Conservation (phyloP, 805 yeast genomes). For the Ogataea methanolica region DNA sequence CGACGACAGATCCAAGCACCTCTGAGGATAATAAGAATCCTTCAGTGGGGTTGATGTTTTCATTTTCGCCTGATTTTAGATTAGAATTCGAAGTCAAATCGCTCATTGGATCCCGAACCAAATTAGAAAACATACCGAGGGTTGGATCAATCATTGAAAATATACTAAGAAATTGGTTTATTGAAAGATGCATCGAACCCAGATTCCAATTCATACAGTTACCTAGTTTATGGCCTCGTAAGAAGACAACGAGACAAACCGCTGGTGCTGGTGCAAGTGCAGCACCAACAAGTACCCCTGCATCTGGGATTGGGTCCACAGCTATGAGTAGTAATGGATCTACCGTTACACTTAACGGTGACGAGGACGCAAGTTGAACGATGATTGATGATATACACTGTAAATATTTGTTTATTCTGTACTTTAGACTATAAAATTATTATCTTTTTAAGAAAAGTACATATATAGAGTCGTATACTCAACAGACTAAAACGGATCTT, state of each 20-base stretch:
- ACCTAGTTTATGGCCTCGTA: constrained; percentile 85
- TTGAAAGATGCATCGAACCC: constrained; percentile 91
- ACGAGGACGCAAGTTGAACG: constrained; percentile 11
- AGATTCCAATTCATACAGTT: constrained; percentile 78
- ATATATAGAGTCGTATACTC: not conserved
- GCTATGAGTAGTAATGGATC: not conserved
- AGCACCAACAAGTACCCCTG: constrained; percentile 2
- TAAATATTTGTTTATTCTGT: no score
- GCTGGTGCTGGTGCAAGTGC: constrained; percentile 2
- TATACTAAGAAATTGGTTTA: constrained; percentile 81
- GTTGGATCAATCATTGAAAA: constrained; percentile 80
- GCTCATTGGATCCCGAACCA: constrained; percentile 86
- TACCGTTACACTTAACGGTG: not conserved
- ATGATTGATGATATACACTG: no score
- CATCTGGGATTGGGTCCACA: not conserved
- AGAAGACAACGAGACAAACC: constrained; percentile 48
- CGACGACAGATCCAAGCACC: not conserved
- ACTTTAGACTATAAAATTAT: not conserved
- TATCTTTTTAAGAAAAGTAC: not conserved
- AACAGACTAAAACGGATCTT: constrained; percentile 71
- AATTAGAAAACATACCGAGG: constrained; percentile 90
- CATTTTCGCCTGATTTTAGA: constrained; percentile 87
- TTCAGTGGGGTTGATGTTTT: constrained; percentile 72
- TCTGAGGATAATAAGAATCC: constrained; percentile 4
- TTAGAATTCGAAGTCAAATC: constrained; percentile 87